A percentile compares a stretch with the other conserved stretches of the same genome.
Evolutionary conservation across 73 alveolate species (phyloP).

Genomic region (Paraurostyla sp.): DNA sequence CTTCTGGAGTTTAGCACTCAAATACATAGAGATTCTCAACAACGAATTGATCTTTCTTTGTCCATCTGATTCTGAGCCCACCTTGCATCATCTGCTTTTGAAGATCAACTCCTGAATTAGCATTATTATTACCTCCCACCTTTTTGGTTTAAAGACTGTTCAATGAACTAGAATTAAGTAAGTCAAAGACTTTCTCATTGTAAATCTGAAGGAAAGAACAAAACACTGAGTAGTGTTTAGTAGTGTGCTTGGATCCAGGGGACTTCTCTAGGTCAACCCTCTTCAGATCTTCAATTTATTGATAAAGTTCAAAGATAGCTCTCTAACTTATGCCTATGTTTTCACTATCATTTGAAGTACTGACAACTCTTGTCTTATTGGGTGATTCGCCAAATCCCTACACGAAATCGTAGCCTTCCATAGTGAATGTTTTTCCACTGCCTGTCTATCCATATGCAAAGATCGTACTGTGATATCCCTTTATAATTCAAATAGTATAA

Average conservation of each 20-base stretch:
- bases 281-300: conserved; percentile 36
- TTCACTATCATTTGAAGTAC: conserved; percentile 43
- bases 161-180: conserved; percentile 64
- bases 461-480: conserved; percentile 77
- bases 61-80: conserved; percentile 70
- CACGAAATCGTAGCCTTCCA: conserved; percentile 89
- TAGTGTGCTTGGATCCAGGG: conserved; percentile 28
- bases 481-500: neutral
- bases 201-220: conserved; percentile 86
- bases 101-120: neutral
- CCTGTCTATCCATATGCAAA: conserved; percentile 97
- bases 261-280: neutral
- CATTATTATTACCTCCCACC: neutral
- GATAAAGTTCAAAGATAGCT: conserved; percentile 58
- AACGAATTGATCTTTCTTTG: conserved; percentile 64
- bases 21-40: conserved; percentile 73
- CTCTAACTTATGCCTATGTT: conserved; percentile 70
- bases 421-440: conserved; percentile 97
- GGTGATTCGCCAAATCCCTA: conserved; percentile 17
- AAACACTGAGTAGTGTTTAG: conserved; percentile 73
- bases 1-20: conserved; percentile 68
- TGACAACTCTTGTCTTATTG: conserved; percentile 20
- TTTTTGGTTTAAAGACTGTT: conserved; percentile 3
- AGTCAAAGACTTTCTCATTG: conserved; percentile 89
- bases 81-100: conserved; percentile 21